Conservation (phyloP, 805 yeast species). For the Candida piceae region DNA sequence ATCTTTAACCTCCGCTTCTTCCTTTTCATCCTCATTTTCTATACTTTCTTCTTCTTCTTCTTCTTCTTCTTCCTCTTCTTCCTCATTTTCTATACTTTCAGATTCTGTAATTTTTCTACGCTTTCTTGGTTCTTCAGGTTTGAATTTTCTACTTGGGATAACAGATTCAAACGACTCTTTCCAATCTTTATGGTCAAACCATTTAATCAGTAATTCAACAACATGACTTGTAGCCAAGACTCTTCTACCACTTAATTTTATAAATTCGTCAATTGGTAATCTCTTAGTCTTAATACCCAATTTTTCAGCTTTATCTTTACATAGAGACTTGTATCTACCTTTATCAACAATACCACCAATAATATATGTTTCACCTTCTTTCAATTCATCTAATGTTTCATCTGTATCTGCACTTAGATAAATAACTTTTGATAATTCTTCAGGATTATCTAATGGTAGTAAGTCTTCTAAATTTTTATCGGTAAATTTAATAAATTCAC, state of each 20-base stretch:
- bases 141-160: slow-evolving; percentile 72
- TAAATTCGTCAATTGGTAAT: slow-evolving; percentile 82
- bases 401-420: slow-evolving; percentile 88
- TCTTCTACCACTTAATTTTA: slow-evolving; percentile 76
- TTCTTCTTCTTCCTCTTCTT: neutral
- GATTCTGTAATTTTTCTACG: neutral
- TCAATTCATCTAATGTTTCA: slow-evolving; percentile 56
- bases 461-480: slow-evolving; percentile 33
- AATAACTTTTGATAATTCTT: slow-evolving; percentile 36
- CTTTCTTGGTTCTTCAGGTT: slow-evolving; percentile 19
- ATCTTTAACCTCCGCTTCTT: neutral
- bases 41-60: slow-evolving; percentile 1
- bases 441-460: slow-evolving; percentile 19
- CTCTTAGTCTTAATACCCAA: slow-evolving; percentile 69
- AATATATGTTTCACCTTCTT: slow-evolving; percentile 70
- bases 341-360: slow-evolving; percentile 97
- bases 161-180: slow-evolving; percentile 79
- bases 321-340: slow-evolving; percentile 77
- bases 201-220: slow-evolving; percentile 76
- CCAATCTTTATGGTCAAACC: slow-evolving; percentile 82
- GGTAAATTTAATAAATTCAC: slow-evolving; percentile 43
- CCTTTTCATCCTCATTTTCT: neutral
- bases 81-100: neutral
- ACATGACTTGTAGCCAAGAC: slow-evolving; percentile 95
- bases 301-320: slow-evolving; percentile 73